phyloP scores from a whole-genome alignment of 2,329 filamentous ascomycete species.

The Phyllosticta citriasiana region DNA sequence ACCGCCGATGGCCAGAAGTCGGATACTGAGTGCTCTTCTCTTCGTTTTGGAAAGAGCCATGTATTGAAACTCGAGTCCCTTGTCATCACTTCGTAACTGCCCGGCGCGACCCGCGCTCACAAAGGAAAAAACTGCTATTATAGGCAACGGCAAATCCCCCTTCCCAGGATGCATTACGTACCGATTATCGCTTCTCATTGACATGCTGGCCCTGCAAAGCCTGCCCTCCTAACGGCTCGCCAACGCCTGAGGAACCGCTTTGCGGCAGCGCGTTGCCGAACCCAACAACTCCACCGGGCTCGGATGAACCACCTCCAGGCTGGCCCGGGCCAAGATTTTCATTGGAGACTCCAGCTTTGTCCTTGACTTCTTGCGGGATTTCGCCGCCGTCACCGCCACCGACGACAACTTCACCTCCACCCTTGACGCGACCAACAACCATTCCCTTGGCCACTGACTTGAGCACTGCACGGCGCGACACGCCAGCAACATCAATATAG shows the following conservation, averaged over 20 bases:
- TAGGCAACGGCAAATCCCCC: background rate
- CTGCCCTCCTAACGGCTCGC: slow-evolving; percentile 21
- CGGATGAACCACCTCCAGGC: slow-evolving; percentile 13
- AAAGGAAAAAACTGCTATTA: background rate
- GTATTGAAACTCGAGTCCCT: background rate
- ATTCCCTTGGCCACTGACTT: slow-evolving; percentile 94
- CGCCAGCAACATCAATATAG: slow-evolving; percentile 92
- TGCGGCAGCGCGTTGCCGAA: slow-evolving; percentile 28
- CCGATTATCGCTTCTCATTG: slow-evolving; percentile 6
- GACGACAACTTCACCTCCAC: slow-evolving; percentile 63
- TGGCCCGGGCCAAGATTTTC: slow-evolving; percentile 20
- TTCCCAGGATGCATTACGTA: background rate
- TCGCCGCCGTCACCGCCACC: slow-evolving; percentile 52
- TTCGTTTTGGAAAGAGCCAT: background rate
- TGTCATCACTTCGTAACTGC: slow-evolving; percentile 5
- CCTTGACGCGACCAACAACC: slow-evolving; percentile 72
- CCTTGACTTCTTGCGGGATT: slow-evolving; percentile 29
- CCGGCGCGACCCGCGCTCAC: background rate
- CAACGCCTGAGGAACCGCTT: slow-evolving; percentile 24
- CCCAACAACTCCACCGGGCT: slow-evolving; percentile 22
- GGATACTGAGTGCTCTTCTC: background rate
- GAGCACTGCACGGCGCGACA: slow-evolving; percentile 78
- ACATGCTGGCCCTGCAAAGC: slow-evolving; percentile 6
- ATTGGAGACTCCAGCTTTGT: slow-evolving; percentile 22
- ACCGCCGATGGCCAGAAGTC: background rate